Conservation (phyloP, 2,329 filamentous ascomycete species). For the Daldinia sp. region DNA sequence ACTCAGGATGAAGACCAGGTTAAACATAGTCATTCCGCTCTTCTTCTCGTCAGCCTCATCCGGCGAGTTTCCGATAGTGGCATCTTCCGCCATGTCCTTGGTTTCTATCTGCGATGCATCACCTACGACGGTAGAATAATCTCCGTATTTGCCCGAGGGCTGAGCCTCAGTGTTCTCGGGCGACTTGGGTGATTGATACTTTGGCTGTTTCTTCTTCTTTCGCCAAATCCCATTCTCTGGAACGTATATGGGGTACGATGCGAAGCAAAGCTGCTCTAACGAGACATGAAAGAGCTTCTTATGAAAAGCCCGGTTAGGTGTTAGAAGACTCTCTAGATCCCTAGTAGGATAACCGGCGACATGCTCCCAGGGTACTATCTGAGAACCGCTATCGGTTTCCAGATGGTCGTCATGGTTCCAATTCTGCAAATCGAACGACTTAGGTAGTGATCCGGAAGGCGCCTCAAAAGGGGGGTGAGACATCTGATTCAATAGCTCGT, state of each 20-base stretch:
- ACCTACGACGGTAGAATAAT: conserved; percentile 24
- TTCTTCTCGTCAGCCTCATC: conserved; percentile 65
- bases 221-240: conserved; percentile 80
- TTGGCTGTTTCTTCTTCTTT: conserved; percentile 61
- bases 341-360: conserved; percentile 78
- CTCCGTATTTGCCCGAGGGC: conserved; percentile 35
- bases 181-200: conserved; percentile 44
- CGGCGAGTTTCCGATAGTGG: conserved; percentile 46
- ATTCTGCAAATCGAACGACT: conserved; percentile 52
- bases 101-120: conserved; percentile 41
- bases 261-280: conserved; percentile 79
- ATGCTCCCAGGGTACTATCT: conserved; percentile 73
- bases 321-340: conserved; percentile 81
- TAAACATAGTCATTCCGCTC: conserved; percentile 93
- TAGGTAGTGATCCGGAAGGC: conserved; percentile 44
- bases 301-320: conserved; percentile 77
- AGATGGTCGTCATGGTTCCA: conserved; percentile 64
- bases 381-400: conserved; percentile 63
- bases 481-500: conserved; percentile 61
- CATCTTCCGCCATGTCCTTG: conserved; percentile 44
- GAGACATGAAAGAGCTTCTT: conserved; percentile 85
- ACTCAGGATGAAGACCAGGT: conserved; percentile 90
- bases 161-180: conserved; percentile 42
- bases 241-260: conserved; percentile 85
- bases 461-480: conserved; percentile 49